phyloP scores from a whole-genome alignment of 2,329 filamentous ascomycete genomes.

The Colletotrichum viniferum region DNA sequence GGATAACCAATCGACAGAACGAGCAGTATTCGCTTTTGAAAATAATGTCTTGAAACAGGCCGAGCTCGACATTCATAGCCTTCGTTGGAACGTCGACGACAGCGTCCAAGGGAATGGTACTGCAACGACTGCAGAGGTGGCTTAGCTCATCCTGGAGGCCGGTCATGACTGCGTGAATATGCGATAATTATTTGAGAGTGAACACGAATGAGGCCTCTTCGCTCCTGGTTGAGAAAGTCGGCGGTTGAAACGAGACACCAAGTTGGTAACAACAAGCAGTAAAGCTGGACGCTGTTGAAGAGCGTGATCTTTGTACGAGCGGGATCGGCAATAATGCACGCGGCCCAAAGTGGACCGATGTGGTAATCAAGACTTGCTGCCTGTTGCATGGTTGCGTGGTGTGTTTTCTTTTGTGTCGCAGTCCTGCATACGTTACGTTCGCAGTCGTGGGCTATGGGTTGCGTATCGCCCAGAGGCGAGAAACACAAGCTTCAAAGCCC shows the following conservation, averaged over 20 bases:
- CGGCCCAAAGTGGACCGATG: background rate
- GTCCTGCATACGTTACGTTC: background rate
- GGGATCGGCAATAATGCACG: background rate
- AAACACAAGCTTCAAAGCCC: too few species aligned
- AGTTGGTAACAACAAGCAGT: background rate
- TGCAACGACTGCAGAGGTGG: background rate
- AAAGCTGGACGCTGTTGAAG: background rate
- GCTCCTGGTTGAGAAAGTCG: background rate
- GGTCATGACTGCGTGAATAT: background rate
- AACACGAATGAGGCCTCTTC: background rate
- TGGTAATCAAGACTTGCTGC: too few species aligned
- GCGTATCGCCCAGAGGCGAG: too few species aligned
- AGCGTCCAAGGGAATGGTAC: background rate
- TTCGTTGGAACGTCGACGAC: accelerated
- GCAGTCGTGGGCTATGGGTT: too few species aligned
- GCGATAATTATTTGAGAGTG: background rate
- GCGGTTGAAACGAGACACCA: accelerated
- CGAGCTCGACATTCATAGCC: background rate
- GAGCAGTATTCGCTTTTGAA: background rate
- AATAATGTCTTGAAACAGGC: accelerated
- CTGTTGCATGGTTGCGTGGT: background rate
- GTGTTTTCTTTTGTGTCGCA: background rate
- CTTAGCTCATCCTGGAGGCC: background rate
- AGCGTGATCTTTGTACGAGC: background rate
- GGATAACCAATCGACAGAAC: background rate